Percentiles rank a stretch among this genome's conserved stretches.
These are phyloP conservation scores for Mycena indigotica DNA, from an alignment of 768 basidiomycete species.

Conservation along the genomic window DNA sequence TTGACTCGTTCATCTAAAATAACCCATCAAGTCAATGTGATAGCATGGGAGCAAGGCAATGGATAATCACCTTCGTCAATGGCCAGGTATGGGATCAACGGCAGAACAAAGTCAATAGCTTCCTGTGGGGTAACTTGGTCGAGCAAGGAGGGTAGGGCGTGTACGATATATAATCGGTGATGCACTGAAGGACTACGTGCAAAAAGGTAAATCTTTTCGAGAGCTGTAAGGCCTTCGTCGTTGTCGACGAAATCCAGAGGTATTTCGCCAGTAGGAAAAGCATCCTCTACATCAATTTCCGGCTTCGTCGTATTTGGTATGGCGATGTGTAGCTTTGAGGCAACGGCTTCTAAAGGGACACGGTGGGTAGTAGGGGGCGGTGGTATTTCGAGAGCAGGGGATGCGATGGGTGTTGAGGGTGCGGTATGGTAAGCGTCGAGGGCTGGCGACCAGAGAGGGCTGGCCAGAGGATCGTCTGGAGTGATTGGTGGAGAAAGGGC, in stretches of 20 bases:
- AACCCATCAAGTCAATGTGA: conserved; percentile 7
- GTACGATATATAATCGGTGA: conserved; percentile 78
- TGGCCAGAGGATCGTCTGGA: conserved; percentile 39
- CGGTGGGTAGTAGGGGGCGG: conserved; percentile 43
- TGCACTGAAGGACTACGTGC: conserved; percentile 70
- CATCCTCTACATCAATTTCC: conserved; percentile 34
- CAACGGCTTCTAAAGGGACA: conserved; percentile 31
- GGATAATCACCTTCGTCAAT: conserved; percentile 74
- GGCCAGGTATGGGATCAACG: conserved; percentile 82
- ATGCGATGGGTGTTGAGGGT: conserved; percentile 46
- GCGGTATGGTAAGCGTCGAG: conserved; percentile 49
- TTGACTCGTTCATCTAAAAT: conserved; percentile 79
- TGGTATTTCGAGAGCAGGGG: conserved; percentile 33
- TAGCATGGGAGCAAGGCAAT: conserved; percentile 7
- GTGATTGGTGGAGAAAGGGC: conserved; percentile 35
- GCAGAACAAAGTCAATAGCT: conserved; percentile 90
- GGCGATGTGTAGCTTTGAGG: conserved; percentile 25
- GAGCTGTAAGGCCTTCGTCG: conserved; percentile 79
- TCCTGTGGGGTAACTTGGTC: conserved; percentile 79
- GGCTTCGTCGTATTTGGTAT: conserved; percentile 22
- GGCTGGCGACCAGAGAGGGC: conserved; percentile 40
- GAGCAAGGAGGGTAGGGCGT: conserved; percentile 79
- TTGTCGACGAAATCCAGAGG: conserved; percentile 55
- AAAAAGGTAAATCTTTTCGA: conserved; percentile 92
- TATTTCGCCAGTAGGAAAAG: conserved; percentile 39